phyloP scores from a whole-genome alignment of 2,329 filamentous ascomycete genomes.

The Acephala macrosclerotiorum region DNA sequence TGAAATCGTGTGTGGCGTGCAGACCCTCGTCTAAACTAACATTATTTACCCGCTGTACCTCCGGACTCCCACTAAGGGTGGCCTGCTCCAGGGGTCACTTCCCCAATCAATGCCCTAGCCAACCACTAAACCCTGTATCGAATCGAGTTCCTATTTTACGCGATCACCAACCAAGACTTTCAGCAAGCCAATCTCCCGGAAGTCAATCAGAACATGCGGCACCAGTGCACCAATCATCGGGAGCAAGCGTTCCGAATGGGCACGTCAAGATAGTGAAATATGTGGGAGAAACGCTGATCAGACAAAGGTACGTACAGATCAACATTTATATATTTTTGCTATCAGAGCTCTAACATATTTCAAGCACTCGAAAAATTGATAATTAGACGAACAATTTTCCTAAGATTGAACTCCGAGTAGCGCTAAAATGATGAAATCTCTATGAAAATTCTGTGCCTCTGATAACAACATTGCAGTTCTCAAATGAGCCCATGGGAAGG shows the following conservation, averaged over 20 bases:
- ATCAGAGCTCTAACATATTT: not conserved
- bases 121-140: not conserved
- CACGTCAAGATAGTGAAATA: not conserved
- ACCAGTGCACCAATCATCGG: not conserved
- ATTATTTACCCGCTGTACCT: too few species aligned
- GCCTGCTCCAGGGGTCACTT: not conserved
- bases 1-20: too few species aligned
- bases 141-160: not conserved
- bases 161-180: not conserved
- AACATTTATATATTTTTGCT: not conserved
- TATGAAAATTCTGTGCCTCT: too few species aligned
- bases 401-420: too few species aligned
- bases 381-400: too few species aligned
- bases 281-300: not conserved
- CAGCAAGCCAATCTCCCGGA: not conserved
- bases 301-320: not conserved
- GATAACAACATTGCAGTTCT: not conserved
- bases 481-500: not conserved
- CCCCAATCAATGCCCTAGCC: slow-evolving; percentile 7
- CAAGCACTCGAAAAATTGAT: not conserved
- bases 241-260: not conserved
- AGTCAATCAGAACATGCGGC: not conserved
- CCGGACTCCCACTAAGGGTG: not conserved
- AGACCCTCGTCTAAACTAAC: too few species aligned
- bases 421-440: too few species aligned